Base-by-base conservation (phyloP, 345 rosid species). In the Pistacia integerrima region DNA sequence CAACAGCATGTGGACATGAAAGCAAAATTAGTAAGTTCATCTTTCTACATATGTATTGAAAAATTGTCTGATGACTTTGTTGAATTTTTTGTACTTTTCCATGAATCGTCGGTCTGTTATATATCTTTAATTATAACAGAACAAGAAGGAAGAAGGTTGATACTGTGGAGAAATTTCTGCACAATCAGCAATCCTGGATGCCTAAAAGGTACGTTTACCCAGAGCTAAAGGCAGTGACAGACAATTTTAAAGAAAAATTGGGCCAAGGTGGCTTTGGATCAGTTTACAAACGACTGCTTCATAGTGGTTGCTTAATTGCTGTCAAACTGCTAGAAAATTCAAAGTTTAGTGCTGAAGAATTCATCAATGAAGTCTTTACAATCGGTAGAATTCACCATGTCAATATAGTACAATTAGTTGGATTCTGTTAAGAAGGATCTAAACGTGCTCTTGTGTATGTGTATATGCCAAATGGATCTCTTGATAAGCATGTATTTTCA, bases 381-480 rank as follows among this genome's bases (percentile, higher is more conserved):
- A 67, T 49, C 0, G 59, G 49, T 41, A 60, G 79, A 49, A 59
- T 76, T 44, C 74, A 76, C 62, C 74, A 69, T 49, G 41, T 52
- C 48, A 76, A 69, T 18, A 69, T 69, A 1, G 63, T 76, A 11
- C 62, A 38, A 5, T 18, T 76, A 7, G 13, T 76, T 6, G 79
- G 72, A 17, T 75, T 70, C 33, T 69, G 55, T 35, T 48, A 25
- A 0, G 67, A 60, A 4, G 75, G 67, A 28, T 72, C 44, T 11
- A 72, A 72, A 13, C 66, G 67, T 1, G 56, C 75, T 8, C 75
- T 72, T 44, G 35, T 71, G 0, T 58, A 67, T 8, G 73, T 67
- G 35, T 76, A 48, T 20, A 68, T 76, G 78, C 67, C 74, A 12
- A 68, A 76, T 17, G 73, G 72, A 67, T 76, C 73, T 46, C 74